phyloP scores from a whole-genome alignment of 257 asterid genomes.

The Nicotiana knightiana region DNA sequence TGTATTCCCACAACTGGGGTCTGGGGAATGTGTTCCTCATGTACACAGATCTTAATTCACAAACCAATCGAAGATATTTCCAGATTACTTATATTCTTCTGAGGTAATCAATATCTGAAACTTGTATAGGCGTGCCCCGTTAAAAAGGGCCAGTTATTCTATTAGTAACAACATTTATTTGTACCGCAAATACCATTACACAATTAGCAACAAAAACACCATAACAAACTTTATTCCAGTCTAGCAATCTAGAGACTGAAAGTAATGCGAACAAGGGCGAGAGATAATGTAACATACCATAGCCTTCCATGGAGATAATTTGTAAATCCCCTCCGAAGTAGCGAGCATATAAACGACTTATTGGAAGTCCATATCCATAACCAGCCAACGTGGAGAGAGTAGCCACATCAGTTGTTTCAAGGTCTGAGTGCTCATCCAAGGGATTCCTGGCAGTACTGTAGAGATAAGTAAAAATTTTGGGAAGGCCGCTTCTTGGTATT shows the following conservation, averaged over 20 bases:
- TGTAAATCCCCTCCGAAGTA: conserved; percentile 95
- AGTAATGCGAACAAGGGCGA: neutral
- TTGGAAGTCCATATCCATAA: conserved; percentile 91
- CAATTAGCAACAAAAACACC: neutral
- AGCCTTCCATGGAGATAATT: conserved; percentile 97
- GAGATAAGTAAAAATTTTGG: conserved; percentile 79
- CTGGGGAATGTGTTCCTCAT: too few relatives aligned
- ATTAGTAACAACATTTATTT: neutral
- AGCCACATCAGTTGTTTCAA: conserved; percentile 45
- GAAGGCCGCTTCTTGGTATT: conserved; percentile 85
- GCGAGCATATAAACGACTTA: conserved; percentile 87
- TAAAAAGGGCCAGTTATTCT: neutral
- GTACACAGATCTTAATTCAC: neutral
- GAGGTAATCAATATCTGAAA: neutral
- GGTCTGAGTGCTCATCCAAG: conserved; percentile 59
- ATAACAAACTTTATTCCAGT: neutral
- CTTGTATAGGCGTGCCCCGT: neutral
- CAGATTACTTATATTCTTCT: neutral
- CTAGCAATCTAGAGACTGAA: neutral
- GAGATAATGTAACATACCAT: conserved; percentile 40
- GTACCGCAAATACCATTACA: neutral
- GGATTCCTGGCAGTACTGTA: conserved; percentile 86
- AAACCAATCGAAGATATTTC: neutral
- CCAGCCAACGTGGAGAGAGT: conserved; percentile 87
- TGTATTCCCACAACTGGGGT: neutral